Base-by-base conservation (phyloP, 345 rosid genomes). In the Corchorus capsularis region DNA sequence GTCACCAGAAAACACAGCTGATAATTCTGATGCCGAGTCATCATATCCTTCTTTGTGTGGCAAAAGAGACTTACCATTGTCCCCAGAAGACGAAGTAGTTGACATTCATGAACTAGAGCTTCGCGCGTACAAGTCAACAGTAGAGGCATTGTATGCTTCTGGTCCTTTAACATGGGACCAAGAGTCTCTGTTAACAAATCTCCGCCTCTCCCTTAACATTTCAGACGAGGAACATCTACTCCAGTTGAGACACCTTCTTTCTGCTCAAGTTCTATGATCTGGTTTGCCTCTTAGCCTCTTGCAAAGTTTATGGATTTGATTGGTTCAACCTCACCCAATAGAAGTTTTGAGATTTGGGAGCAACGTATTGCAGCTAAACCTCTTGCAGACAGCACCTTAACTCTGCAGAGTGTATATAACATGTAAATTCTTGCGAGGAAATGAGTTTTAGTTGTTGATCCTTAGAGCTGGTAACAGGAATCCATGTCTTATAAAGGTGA, bases 161-260 rank as follows among this genome's bases (percentile, higher is more conserved):
- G 87, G 89, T 52, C 87, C 89, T 54, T 76, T 86, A 72, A 78
- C 80, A 81, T 86, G 87, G 87, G 89, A 77, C 65, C 85, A 81
- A 65, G 85, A 86, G 54, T 63, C 75, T 54, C 72, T 86, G 63
- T 61, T 82, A 77, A 82, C 87, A 32, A 84, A 86, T 79, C 89
- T 86, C 55, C 83, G 85, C 14, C 63, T 65, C 64, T 76, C 15
- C 54, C 87, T 82, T 59, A 75, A 86, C 74, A 82, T 86, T 70
- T 84, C 87, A 10, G 84, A 86, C 8, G 86, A 86, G 66, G 89
- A 86, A 73, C 85, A 86, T 72, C 76, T 80, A 63, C 39, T 69
- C 77, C 82, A 78, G 82, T 77, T 85, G 22, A 83, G 75, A 73
- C 82, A 74, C 47, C 69, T 85, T 4, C 71, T 85, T 47, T 80